Percentiles rank a stretch among this genome's conserved stretches.
Conservation (phyloP, 768 basidiomycete species). For the Omphalotus guepiniiformis region DNA sequence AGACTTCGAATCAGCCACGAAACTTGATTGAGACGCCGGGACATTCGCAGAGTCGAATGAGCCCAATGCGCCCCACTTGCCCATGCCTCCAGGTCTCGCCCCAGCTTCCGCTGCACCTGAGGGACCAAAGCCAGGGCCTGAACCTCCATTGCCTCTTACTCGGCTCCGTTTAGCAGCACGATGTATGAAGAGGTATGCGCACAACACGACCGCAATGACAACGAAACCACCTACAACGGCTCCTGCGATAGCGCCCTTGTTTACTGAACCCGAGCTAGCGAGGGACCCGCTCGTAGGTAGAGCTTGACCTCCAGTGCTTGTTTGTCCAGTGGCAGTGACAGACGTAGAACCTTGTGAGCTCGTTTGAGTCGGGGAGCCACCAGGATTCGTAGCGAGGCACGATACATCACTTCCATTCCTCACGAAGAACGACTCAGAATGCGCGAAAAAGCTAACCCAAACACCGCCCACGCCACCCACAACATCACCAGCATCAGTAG, state of each 20-base stretch:
- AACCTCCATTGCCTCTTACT: neutral
- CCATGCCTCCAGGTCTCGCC: too few relatives aligned
- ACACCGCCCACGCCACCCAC: neutral
- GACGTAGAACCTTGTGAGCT: neutral
- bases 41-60: conserved; percentile 7
- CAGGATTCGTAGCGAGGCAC: conserved; percentile 2
- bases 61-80: conserved; percentile 7
- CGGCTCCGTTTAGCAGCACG: neutral
- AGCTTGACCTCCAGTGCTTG: neutral
- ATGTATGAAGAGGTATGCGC: neutral
- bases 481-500: conserved; percentile 4
- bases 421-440: neutral
- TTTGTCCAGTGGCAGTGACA: neutral
- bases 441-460: neutral
- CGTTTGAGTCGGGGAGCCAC: too few relatives aligned
- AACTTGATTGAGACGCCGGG: neutral
- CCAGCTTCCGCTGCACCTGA: neutral
- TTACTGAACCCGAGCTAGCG: neutral
- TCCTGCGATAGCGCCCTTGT: conserved; percentile 3
- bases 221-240: conserved; percentile 3
- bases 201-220: neutral
- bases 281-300: conserved; percentile 1
- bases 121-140: neutral
- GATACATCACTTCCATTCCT: conserved; percentile 2
- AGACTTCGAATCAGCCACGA: neutral